These are phyloP conservation scores for Hanseniaspora occidentalis DNA, from an alignment of 805 yeast species.

Conservation along the genomic window DNA sequence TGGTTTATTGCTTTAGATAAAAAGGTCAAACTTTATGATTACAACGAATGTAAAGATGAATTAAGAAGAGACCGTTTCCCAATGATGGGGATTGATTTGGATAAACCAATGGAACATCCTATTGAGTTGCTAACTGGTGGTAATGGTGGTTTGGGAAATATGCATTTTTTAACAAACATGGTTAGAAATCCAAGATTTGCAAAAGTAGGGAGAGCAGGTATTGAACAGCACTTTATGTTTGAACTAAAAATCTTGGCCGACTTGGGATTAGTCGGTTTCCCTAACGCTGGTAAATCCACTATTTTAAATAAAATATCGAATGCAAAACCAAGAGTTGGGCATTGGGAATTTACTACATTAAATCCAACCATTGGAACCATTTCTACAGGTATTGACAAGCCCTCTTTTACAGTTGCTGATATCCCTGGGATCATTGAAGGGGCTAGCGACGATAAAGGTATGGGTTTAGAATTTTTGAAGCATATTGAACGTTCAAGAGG, in stretches of 20 bases:
- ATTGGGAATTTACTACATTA: constrained; percentile 93
- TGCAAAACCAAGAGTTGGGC: constrained; percentile 86
- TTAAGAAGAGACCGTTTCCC: constrained; percentile 59
- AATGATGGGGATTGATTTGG: constrained; percentile 64
- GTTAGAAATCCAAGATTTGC: constrained; percentile 86
- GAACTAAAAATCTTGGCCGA: constrained; percentile 88
- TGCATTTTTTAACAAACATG: constrained; percentile 78
- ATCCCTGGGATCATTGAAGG: constrained; percentile 93
- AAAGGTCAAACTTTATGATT: constrained; percentile 55
- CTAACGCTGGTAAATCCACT: constrained; percentile 95
- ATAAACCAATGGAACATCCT: constrained; percentile 51
- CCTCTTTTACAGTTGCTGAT: constrained; percentile 83
- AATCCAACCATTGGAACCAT: constrained; percentile 91
- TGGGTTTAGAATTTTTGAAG: constrained; percentile 86
- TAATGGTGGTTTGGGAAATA: constrained; percentile 88
- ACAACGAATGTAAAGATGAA: constrained; percentile 45
- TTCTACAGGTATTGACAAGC: constrained; percentile 45
- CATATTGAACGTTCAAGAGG: constrained; percentile 91
- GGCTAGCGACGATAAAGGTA: constrained; percentile 73
- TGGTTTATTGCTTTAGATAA: constrained; percentile 55
- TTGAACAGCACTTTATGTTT: constrained; percentile 55
- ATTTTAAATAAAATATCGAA: constrained; percentile 73
- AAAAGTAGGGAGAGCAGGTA: constrained; percentile 61
- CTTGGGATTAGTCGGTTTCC: constrained; percentile 86
- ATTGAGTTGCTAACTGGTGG: constrained; percentile 71